Evolutionary conservation across 164 flowering plant species (phyloP), one percentile per base, ranked within the genome.

Genomic region (Umbellularia californica): DNA sequence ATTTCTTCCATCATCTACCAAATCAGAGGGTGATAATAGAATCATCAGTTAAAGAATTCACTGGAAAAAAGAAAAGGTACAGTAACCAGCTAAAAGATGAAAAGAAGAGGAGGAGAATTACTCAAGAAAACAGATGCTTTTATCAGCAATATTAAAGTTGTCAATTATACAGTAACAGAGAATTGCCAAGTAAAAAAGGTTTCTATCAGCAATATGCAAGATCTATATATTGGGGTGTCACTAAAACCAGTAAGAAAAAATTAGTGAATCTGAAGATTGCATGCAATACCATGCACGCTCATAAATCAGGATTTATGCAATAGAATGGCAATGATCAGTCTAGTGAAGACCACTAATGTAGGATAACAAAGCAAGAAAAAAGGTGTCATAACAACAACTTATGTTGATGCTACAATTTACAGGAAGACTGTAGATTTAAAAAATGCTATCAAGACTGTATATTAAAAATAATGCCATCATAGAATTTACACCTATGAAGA

Each of bases 1-100:
- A 91, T 82, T 83, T 96, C 99, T 76, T 94, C 98, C 94, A 96
- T 89, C 98, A 92, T 90, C 99, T 96, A 82, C 74, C 74, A 83
- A 47, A 72, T 24, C 35, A 76, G 55, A 64, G 50, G 47, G n/a
- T 20, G 25, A n/a, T 2, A 58, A 60, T 35, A 73, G 50, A 9
- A 28, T 72, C 24, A 77, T 19, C 63, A 69, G 33, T 24, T 6
- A 35, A 55, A 19, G 27, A 17, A 9, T 25, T 13, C 47, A 22
- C 33, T 7, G 13, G 55, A 70, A 12, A n/a, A n/a, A 23, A n/a
- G 25, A 47, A 64, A 3, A 50, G 24, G 14, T 5, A 64, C 58
- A 73, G 58, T 73, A 1, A 22, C 62, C 23, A 71, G 7, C 23
- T 25, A 17, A 19, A 52, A 23, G 47, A 52, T 71, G 24, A 71